Conservation (phyloP, 495 filamentous ascomycete genomes). For the Talaromyces thailandensis region DNA sequence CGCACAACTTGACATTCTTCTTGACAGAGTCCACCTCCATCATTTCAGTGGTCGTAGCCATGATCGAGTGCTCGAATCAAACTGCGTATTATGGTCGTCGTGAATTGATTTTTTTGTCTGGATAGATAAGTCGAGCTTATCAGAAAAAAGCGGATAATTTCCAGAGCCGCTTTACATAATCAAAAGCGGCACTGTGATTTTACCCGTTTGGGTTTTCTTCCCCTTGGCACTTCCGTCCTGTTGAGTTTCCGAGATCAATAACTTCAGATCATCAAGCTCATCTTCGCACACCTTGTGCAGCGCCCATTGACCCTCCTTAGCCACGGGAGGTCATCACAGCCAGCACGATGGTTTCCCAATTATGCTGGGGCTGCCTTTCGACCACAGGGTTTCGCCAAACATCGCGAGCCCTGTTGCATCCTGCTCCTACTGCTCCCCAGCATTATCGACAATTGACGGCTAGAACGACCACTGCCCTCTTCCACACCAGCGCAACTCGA, state of each 20-base stretch:
- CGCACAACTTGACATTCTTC: constrained; percentile 38
- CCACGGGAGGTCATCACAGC: constrained; percentile 27
- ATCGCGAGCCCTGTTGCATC: constrained; percentile 29
- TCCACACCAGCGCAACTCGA: constrained; percentile 33
- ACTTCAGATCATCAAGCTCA: not conserved
- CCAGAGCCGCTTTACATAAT: not conserved
- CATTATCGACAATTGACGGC: constrained; percentile 24
- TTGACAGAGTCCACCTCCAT: constrained; percentile 12
- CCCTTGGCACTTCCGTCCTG: not conserved
- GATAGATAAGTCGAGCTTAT: constrained; percentile 7
- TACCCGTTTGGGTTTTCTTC: constrained; percentile 1
- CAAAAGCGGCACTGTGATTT: not conserved
- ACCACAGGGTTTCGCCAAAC: constrained; percentile 28
- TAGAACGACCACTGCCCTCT: constrained; percentile 11
- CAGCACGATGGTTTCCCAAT: constrained; percentile 54
- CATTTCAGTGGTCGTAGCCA: constrained; percentile 2
- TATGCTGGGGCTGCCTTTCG: constrained; percentile 60
- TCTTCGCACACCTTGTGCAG: not conserved
- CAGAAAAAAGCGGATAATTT: constrained; percentile 3
- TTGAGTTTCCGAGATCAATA: not conserved
- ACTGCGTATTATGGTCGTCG: constrained; percentile 12
- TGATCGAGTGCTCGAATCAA: constrained; percentile 10
- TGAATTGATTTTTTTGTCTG: constrained; percentile 5
- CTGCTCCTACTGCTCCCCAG: constrained; percentile 19
- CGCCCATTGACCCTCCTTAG: constrained; percentile 24